Evolutionary conservation across 78 protist genomes (phyloP).

Genomic region (Dictyostelium discoideum): dicty_2.7 NC_007088.5:7331501-7332000

Average conservation of each 20-base stretch:
- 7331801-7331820: no score
- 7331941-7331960: background rate
- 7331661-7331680: background rate
- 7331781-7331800: no score
- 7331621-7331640: background rate
- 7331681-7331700: background rate
- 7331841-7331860: background rate
- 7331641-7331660: background rate
- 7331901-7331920: no score
- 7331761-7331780: no score
- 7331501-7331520: background rate
- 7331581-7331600: background rate
- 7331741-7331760: background rate
- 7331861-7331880: no score
- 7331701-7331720: background rate
- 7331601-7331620: constrained; percentile 2
- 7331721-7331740: background rate
- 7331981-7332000: background rate
- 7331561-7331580: no score
- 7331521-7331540: background rate
- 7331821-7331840: background rate
- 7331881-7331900: no score
- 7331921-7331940: background rate
- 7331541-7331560: background rate
- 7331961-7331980: background rate